phyloP scores from a whole-genome alignment of 495 filamentous ascomycete species.

The Penicillium angulare region DNA sequence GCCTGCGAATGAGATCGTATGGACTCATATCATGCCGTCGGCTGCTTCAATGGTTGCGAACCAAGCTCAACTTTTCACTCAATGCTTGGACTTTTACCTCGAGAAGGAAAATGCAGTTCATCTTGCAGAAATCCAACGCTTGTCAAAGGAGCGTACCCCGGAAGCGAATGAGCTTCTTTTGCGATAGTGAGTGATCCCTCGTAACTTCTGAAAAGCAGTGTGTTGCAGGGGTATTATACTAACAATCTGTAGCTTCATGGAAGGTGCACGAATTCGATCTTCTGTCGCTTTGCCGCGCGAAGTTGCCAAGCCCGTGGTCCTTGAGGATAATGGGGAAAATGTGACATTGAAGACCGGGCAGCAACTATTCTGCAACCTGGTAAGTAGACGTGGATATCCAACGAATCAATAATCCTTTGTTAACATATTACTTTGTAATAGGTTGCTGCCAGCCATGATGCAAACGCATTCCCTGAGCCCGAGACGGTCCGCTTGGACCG shows the following conservation, averaged over 20 bases:
- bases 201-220: neutral
- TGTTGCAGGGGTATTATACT: constrained; percentile 8
- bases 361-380: constrained; percentile 49
- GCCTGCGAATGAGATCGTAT: constrained; percentile 63
- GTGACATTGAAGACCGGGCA: constrained; percentile 47
- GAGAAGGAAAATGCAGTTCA: constrained; percentile 50
- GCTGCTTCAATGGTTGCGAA: constrained; percentile 62
- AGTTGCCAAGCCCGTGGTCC: constrained; percentile 34
- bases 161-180: constrained; percentile 47
- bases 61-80: constrained; percentile 69
- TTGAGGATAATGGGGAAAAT: constrained; percentile 43
- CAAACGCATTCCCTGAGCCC: constrained; percentile 62
- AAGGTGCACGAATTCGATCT: constrained; percentile 57
- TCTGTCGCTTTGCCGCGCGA: constrained; percentile 54
- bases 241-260: constrained; percentile 47
- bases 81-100: constrained; percentile 77
- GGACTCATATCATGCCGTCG: constrained; percentile 65
- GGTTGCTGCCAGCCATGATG: constrained; percentile 55
- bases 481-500: constrained; percentile 61
- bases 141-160: constrained; percentile 46
- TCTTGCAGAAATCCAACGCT: constrained; percentile 54
- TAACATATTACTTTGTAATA: constrained; percentile 9
- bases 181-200: constrained; percentile 35
- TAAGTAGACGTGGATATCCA: constrained; percentile 14
- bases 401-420: neutral